phyloP scores from a whole-genome alignment of 1,139 yeast genomes.

The Candida sp. region DNA sequence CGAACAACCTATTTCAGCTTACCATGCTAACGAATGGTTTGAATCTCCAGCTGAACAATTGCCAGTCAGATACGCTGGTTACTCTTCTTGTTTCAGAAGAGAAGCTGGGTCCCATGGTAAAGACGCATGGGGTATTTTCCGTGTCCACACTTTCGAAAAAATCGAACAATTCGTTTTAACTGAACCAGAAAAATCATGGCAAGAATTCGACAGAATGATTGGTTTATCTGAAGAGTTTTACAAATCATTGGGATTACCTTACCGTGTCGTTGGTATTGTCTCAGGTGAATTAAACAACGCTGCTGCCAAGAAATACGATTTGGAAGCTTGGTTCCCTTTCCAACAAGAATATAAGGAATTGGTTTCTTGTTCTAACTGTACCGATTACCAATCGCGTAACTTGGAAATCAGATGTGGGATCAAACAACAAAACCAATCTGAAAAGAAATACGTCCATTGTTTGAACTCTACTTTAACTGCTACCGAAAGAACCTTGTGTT shows the following conservation, averaged over 20 bases:
- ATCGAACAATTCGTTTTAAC: conserved; percentile 95
- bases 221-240: conserved; percentile 88
- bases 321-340: conserved; percentile 99
- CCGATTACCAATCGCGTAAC: conserved; percentile 98
- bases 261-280: conserved; percentile 96
- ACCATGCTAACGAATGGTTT: conserved; percentile 98
- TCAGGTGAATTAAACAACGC: conserved; percentile 99
- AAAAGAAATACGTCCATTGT: conserved; percentile 98
- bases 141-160: conserved; percentile 98
- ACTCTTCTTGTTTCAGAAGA: conserved; percentile 97
- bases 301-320: conserved; percentile 97
- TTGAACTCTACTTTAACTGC: conserved; percentile 97
- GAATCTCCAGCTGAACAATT: conserved; percentile 96
- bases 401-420: conserved; percentile 98
- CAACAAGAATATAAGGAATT: conserved; percentile 98
- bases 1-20: conserved; percentile 98
- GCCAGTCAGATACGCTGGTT: conserved; percentile 96
- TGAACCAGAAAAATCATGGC: conserved; percentile 98
- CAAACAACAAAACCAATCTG: conserved; percentile 92
- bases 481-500: conserved; percentile 96
- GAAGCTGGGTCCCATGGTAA: conserved; percentile 99
- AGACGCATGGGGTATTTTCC: conserved; percentile 99
- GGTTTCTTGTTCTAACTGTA: conserved; percentile 98
- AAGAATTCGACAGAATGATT: conserved; percentile 95
- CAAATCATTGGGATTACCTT: conserved; percentile 87